A percentile compares a stretch with the other conserved stretches of the same genome.
Evolutionary conservation across 306 rosid genomes (phyloP).

Genomic region (Lupinus albus): DNA sequence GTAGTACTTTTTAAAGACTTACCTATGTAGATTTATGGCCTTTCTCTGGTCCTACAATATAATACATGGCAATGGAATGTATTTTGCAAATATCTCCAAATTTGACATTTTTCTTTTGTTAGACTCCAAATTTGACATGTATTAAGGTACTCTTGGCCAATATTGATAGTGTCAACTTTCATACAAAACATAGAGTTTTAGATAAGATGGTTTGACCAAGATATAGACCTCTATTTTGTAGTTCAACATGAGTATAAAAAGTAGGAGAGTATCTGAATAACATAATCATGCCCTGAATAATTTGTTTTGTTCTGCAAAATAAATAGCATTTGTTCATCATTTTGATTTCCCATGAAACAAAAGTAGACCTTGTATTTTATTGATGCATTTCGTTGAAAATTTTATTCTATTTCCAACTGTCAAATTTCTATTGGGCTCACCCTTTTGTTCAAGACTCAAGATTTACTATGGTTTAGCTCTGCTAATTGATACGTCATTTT

Average conservation of each 20-base stretch:
- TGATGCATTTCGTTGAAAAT: not conserved
- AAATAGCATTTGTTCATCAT: not conserved
- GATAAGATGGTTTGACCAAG: slow-evolving; percentile 15
- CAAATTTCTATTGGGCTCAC: no score
- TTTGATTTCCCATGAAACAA: not conserved
- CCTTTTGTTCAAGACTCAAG: not conserved
- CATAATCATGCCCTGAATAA: slow-evolving; percentile 6
- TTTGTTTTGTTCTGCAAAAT: not conserved
- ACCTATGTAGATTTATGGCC: not conserved
- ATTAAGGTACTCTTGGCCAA: not conserved
- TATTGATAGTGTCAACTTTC: not conserved
- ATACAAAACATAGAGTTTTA: not conserved
- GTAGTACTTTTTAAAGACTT: slow-evolving; percentile 5
- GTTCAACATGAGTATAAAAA: not conserved
- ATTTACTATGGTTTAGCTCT: not conserved
- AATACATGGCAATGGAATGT: not conserved
- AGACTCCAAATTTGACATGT: slow-evolving; percentile 2
- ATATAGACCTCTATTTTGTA: not conserved
- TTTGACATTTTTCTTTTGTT: slow-evolving; percentile 25
- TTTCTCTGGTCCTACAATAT: slow-evolving; percentile 39
- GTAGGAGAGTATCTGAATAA: slow-evolving; percentile 1
- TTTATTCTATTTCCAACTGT: not conserved
- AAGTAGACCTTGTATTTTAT: not conserved
- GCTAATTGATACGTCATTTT: not conserved
- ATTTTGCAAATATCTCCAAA: not conserved